These are phyloP conservation scores for Schizosaccharomyces octosporus DNA, from an alignment of 805 yeast genomes.

Conservation along the genomic window DNA sequence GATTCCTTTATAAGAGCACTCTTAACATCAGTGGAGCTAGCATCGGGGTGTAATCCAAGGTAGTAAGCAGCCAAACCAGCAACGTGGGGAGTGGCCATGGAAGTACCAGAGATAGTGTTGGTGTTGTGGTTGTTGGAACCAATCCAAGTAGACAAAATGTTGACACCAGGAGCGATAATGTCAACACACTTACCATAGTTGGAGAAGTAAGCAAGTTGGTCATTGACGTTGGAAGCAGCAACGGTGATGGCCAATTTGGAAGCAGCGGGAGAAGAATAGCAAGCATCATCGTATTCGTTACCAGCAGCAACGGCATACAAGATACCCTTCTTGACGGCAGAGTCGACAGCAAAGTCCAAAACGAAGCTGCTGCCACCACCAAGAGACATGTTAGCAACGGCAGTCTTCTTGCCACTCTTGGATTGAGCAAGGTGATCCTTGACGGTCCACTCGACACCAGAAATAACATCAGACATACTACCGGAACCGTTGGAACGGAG, in stretches of 20 bases:
- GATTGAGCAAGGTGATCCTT: constrained; percentile 11
- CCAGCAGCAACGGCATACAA: constrained; percentile 43
- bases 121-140: constrained; percentile 24
- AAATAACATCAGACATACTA: constrained; percentile 34
- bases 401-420: constrained; percentile 18
- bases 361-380: constrained; percentile 36
- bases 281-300: constrained; percentile 35
- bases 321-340: constrained; percentile 30
- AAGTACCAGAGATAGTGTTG: constrained; percentile 33
- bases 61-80: constrained; percentile 32
- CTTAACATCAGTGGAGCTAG: background rate
- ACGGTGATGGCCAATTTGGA: constrained; percentile 60
- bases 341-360: constrained; percentile 34
- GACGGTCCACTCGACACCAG: constrained; percentile 38
- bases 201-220: constrained; percentile 81
- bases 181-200: constrained; percentile 92
- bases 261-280: constrained; percentile 34
- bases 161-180: constrained; percentile 80
- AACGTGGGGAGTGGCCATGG: constrained; percentile 40
- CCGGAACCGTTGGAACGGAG: constrained; percentile 36
- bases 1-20: background rate
- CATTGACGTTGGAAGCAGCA: constrained; percentile 79
- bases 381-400: constrained; percentile 37
- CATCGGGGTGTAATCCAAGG: constrained; percentile 3
- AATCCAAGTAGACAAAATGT: constrained; percentile 30